Percentiles rank a stretch among this genome's conserved stretches.
Conservation (phyloP, 2,329 filamentous ascomycete species). For the Hypomyces rosellus region DNA sequence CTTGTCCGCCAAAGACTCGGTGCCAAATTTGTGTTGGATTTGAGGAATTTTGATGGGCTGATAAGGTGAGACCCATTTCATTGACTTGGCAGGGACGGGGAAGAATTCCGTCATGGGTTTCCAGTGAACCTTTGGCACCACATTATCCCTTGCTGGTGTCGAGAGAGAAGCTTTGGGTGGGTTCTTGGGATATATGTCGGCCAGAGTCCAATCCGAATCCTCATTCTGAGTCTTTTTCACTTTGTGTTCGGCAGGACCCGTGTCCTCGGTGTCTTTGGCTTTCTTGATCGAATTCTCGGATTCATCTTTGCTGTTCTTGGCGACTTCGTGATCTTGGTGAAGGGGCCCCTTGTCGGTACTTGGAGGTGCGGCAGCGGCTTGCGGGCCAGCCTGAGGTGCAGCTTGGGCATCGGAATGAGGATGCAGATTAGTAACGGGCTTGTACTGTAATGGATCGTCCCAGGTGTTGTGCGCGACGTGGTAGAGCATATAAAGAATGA, state of each 20-base stretch:
- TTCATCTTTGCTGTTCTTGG: no score
- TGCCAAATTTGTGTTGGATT: constrained; percentile 68
- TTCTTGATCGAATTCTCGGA: no score
- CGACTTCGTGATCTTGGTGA: no score
- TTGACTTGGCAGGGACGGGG: constrained; percentile 62
- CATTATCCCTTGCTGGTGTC: constrained; percentile 10
- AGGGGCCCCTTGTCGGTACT: not conserved
- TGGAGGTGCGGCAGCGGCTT: no score
- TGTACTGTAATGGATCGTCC: constrained; percentile 17
- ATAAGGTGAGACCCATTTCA: constrained; percentile 71
- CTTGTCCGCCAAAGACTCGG: constrained; percentile 55
- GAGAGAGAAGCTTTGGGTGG: constrained; percentile 19
- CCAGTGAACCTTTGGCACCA: constrained; percentile 55
- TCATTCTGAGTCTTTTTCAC: not conserved
- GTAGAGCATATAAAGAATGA: constrained; percentile 50
- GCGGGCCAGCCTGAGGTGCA: no score
- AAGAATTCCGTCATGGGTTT: constrained; percentile 67
- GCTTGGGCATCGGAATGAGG: no score
- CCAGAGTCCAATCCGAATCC: not conserved
- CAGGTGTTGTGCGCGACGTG: constrained; percentile 40
- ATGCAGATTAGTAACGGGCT: no score
- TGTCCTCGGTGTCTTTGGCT: not conserved
- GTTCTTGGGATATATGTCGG: constrained; percentile 20
- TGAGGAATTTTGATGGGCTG: constrained; percentile 63
- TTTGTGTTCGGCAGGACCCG: not conserved